These are phyloP conservation scores for Ogataea hybrid DNA, from an alignment of 1,139 yeast species.

Conservation along the genomic window DNA sequence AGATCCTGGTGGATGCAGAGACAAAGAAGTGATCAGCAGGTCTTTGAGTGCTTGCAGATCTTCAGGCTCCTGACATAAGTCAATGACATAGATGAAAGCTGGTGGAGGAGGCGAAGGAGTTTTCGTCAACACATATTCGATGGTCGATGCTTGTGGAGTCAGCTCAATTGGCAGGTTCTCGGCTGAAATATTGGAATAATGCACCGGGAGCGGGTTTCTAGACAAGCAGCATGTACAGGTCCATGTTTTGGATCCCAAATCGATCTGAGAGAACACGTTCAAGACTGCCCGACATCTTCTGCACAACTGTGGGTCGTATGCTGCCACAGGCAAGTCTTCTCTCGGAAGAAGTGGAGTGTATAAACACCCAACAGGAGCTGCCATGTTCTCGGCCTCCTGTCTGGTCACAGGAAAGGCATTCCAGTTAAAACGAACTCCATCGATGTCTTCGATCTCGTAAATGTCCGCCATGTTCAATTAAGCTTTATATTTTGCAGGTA, in stretches of 20 bases:
- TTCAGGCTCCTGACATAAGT: conserved; percentile 92
- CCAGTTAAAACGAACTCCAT: conserved; percentile 54
- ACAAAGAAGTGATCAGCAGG: conserved; percentile 75
- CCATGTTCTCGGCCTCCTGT: conserved; percentile 86
- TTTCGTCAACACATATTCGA: conserved; percentile 85
- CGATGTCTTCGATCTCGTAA: conserved; percentile 36
- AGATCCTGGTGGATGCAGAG: conserved; percentile 90
- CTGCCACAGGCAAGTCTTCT: conserved; percentile 76
- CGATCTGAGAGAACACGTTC: conserved; percentile 87
- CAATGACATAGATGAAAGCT: conserved; percentile 87
- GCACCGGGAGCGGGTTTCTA: conserved; percentile 86
- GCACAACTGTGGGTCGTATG: conserved; percentile 89
- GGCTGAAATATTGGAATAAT: conserved; percentile 80
- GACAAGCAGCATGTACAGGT: conserved; percentile 83
- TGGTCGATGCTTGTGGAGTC: conserved; percentile 73
- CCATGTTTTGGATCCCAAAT: conserved; percentile 82
- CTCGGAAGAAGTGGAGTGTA: conserved; percentile 88
- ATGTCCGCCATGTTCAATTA: conserved; percentile 31
- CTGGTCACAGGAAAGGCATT: conserved; percentile 77
- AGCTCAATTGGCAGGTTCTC: conserved; percentile 88
- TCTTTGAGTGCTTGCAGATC: conserved; percentile 88
- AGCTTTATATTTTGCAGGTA: not conserved
- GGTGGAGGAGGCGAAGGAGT: conserved; percentile 71
- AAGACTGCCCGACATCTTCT: conserved; percentile 81
- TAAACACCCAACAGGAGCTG: conserved; percentile 91